These are phyloP conservation scores for Rhodotorula babjevae DNA, from an alignment of 768 basidiomycete species.

Conservation along the genomic window DNA sequence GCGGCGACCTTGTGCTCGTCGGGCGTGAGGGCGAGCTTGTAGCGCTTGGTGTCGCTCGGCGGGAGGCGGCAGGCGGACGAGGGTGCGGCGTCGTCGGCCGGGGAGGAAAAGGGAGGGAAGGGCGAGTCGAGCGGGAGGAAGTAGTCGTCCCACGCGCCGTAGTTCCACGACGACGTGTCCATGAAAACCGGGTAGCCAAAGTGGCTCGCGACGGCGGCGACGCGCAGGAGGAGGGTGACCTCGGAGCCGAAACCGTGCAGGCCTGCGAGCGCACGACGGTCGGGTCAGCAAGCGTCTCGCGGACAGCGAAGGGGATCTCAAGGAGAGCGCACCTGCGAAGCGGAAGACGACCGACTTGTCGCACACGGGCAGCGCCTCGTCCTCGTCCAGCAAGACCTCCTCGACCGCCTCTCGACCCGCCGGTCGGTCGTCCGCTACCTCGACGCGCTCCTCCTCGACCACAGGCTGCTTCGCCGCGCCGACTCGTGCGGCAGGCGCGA, in stretches of 20 bases:
- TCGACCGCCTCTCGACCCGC: background rate
- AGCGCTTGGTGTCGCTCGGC: background rate
- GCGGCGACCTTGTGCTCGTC: background rate
- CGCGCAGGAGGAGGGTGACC: constrained; percentile 23
- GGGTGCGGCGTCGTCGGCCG: no score
- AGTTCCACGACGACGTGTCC: constrained; percentile 29
- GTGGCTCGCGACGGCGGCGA: constrained; percentile 18
- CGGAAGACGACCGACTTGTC: constrained; percentile 22
- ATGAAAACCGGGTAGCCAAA: constrained; percentile 30
- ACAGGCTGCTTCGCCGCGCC: no score
- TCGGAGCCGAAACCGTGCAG: constrained; percentile 36
- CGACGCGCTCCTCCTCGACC: background rate
- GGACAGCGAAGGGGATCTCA: background rate
- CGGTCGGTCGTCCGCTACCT: background rate
- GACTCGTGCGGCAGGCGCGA: background rate
- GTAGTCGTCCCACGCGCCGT: constrained; percentile 29
- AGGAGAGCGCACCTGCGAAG: constrained; percentile 18
- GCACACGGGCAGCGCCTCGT: constrained; percentile 5
- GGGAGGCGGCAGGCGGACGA: background rate
- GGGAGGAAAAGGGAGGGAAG: constrained; percentile 1
- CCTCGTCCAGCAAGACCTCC: background rate
- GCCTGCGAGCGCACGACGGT: background rate
- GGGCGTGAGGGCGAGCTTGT: background rate
- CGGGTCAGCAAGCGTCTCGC: background rate
- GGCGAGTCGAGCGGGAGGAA: constrained; percentile 4